Evolutionary conservation across 2,329 filamentous ascomycete genomes (phyloP).

Genomic region (Alternaria postmessia): DNA sequence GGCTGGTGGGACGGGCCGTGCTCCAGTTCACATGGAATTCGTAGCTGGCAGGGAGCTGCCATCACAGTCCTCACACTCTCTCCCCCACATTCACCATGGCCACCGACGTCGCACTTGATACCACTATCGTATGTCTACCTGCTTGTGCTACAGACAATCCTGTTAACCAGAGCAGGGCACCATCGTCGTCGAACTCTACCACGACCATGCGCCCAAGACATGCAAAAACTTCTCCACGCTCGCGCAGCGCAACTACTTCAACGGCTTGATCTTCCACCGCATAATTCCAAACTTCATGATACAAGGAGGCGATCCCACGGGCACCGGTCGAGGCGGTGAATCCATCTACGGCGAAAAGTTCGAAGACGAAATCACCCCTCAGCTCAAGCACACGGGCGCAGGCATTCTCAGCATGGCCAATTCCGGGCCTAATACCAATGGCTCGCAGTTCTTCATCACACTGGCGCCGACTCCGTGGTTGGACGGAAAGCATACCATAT

Average conservation of each 20-base stretch:
- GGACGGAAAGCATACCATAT: slow-evolving; percentile 97
- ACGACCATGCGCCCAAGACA: slow-evolving; percentile 83
- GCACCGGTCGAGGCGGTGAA: slow-evolving; percentile 85
- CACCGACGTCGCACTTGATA: slow-evolving; percentile 81
- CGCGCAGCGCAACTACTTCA: slow-evolving; percentile 84
- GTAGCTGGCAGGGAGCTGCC: slow-evolving; percentile 16
- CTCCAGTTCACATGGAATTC: slow-evolving; percentile 5
- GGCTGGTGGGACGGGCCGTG: slow-evolving; percentile 22
- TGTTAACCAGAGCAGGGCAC: slow-evolving; percentile 67
- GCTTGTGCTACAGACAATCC: fast-evolving
- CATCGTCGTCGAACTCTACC: slow-evolving; percentile 90
- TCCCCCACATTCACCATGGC: slow-evolving; percentile 36
- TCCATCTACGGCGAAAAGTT: slow-evolving; percentile 95
- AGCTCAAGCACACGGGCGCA: slow-evolving; percentile 89
- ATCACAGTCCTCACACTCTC: slow-evolving; percentile 30
- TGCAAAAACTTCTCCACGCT: slow-evolving; percentile 89
- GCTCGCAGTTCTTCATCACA: slow-evolving; percentile 95
- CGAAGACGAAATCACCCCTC: slow-evolving; percentile 83
- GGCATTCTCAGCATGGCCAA: slow-evolving; percentile 98
- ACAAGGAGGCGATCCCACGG: slow-evolving; percentile 92
- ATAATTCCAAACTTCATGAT: slow-evolving; percentile 97
- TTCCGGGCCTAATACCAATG: slow-evolving; percentile 89
- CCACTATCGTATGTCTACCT: slow-evolving; percentile 46
- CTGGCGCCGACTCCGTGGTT: slow-evolving; percentile 94
- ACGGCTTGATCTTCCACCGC: slow-evolving; percentile 86